Evolutionary conservation across 2,329 filamentous ascomycete genomes (phyloP).

Genomic region (Hypoxylon sp.): DNA sequence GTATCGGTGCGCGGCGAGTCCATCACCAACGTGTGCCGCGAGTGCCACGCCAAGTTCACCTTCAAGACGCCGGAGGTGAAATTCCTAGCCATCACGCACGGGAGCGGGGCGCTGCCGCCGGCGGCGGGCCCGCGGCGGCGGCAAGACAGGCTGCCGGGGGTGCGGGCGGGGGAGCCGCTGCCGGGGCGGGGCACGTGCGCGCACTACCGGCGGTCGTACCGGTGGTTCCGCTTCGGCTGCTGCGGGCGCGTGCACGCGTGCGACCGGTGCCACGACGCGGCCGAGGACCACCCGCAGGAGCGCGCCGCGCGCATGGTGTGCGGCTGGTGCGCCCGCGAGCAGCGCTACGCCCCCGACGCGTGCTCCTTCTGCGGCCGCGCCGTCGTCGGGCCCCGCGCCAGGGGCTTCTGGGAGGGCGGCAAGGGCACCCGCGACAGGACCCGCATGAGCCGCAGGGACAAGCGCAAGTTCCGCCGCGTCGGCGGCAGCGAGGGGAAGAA

Average conservation of each 20-base stretch:
- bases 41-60: conserved; percentile 81
- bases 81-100: conserved; percentile 74
- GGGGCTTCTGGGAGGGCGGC: conserved; percentile 87
- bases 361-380: conserved; percentile 76
- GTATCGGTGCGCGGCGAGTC: conserved; percentile 77
- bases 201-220: conserved; percentile 66
- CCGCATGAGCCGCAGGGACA: conserved; percentile 79
- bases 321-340: conserved; percentile 80
- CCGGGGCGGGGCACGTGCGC: conserved; percentile 61
- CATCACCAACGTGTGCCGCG: conserved; percentile 76
- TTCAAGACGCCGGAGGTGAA: conserved; percentile 81
- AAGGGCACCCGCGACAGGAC: conserved; percentile 78
- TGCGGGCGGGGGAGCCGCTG: conserved; percentile 64
- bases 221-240: conserved; percentile 73
- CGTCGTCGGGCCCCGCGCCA: conserved; percentile 70
- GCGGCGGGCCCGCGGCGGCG: conserved; percentile 53
- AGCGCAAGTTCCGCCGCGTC: conserved; percentile 73
- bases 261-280: conserved; percentile 77
- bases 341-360: conserved; percentile 78
- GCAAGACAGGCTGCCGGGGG: conserved; percentile 63
- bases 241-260: conserved; percentile 67
- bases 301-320: conserved; percentile 87
- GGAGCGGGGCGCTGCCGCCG: conserved; percentile 54
- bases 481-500: conserved; percentile 53
- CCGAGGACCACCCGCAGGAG: conserved; percentile 76